Base-by-base conservation (phyloP, 352 stramenopile species). In the Pythium coloratum region DNA sequence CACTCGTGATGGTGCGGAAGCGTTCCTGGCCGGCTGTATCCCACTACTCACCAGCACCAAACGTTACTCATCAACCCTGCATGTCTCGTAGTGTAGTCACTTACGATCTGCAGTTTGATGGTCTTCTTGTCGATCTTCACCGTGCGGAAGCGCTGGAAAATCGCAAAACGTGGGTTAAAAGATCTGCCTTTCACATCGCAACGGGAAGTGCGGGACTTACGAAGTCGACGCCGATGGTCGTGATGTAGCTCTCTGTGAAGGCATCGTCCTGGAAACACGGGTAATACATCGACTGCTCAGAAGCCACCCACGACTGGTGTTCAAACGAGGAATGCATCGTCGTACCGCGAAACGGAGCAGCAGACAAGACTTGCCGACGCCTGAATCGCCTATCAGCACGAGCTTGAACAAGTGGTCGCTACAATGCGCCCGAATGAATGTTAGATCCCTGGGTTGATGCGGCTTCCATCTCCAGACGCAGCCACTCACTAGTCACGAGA, bases 51-150 rank as follows among this genome's bases (percentile, higher is more conserved):
- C 58, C 28, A 70, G 18, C 44, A 40, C 7, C 10, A 12, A 44
- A 14, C 38, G 13, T 44, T 14, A 44, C 4, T 6, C 38, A 18
- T 44, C 38, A 18, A 5, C 14, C 26, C 20, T 30, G 28, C 2
- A 30, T 30, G 28, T 30, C 3, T 4, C 28, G 28, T 30, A 30
- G 28, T 9, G 13, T 40, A 24, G 33, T 8, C 30, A 69, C 96
- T 75, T 70, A 97, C 95, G 84, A 99, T 99, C 82, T 99, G 96
- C 38, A 99, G 81, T 72, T 99, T 99, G 53, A 99, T 92, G 20
- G 95, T 99, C 82, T 99, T 99, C 73, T 98, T 98, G 67, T 99
- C 96, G 66, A 99, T 97, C 78, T 99, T 98, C 26, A 99, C 94
- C 9, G 96, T 99, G 66, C 96, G 91, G 75, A 99, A 99, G 56